phyloP scores from a whole-genome alignment of 805 yeast species.

The Saturnispora serradocipensis region DNA sequence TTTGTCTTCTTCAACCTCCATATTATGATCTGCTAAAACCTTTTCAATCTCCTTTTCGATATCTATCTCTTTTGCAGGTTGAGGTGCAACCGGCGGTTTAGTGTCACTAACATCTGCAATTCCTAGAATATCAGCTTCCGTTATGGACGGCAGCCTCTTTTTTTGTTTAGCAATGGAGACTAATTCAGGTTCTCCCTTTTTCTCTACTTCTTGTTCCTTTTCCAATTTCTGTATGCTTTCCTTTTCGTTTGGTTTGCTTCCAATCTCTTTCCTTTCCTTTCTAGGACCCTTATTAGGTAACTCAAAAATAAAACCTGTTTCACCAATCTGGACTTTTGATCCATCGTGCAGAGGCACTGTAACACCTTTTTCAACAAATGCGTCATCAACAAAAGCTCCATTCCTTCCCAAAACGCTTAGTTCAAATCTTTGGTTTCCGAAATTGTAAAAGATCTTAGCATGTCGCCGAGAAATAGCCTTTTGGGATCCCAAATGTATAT shows the following conservation, averaged over 20 bases:
- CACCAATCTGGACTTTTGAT: conserved; percentile 86
- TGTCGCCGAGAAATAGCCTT: conserved; percentile 92
- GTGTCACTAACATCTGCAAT: background rate
- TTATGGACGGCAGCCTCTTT: conserved; percentile 1
- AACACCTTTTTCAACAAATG: conserved; percentile 80
- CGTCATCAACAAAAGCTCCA: conserved; percentile 93
- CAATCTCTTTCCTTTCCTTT: background rate
- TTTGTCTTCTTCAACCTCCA: conserved; percentile 16
- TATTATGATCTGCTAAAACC: conserved; percentile 15
- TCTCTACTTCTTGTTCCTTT: background rate
- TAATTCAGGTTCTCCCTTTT: background rate
- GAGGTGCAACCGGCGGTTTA: background rate
- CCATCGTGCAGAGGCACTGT: conserved; percentile 82
- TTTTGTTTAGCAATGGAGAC: background rate
- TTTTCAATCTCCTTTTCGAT: conserved; percentile 13
- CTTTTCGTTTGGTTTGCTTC: background rate
- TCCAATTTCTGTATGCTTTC: background rate
- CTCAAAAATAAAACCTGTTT: conserved; percentile 79
- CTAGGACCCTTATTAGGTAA: conserved; percentile 41
- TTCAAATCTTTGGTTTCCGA: conserved; percentile 92
- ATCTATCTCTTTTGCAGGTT: conserved; percentile 7
- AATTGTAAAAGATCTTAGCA: conserved; percentile 92
- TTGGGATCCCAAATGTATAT: conserved; percentile 85
- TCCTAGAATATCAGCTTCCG: conserved; percentile 5
- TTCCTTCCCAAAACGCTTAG: conserved; percentile 86